These are phyloP conservation scores for Saturnispora zaruensis DNA, from an alignment of 805 yeast species.

Conservation along the genomic window DNA sequence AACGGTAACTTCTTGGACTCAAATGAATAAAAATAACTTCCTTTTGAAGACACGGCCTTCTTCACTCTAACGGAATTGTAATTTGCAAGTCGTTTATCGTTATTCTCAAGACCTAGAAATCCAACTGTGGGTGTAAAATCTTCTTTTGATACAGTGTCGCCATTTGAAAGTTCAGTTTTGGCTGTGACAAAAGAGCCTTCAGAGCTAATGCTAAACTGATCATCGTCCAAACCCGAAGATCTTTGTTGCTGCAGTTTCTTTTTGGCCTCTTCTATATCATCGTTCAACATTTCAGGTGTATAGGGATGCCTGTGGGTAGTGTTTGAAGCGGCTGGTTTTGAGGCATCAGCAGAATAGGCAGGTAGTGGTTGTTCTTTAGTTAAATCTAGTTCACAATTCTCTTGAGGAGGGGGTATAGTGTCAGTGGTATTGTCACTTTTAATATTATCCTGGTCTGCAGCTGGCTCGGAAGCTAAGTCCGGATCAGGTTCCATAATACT, in stretches of 20 bases:
- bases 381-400: not conserved
- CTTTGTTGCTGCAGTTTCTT: not conserved
- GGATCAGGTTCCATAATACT: not conserved
- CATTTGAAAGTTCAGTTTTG: not conserved
- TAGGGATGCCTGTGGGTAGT: not conserved
- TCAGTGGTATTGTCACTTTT: not conserved
- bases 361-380: not conserved
- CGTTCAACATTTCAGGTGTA: conserved; percentile 3
- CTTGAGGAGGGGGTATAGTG: not conserved
- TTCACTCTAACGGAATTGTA: conserved; percentile 4
- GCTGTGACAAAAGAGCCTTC: conserved; percentile 22
- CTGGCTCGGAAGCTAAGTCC: not conserved
- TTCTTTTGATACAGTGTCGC: not conserved
- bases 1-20: conserved; percentile 8
- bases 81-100: not conserved
- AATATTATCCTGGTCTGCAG: not conserved
- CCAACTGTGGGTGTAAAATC: not conserved
- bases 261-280: conserved; percentile 4
- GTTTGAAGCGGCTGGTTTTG: not conserved
- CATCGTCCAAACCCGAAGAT: not conserved
- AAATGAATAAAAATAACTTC: conserved; percentile 8
- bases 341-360: not conserved
- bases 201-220: conserved; percentile 7
- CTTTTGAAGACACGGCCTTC: conserved; percentile 3
- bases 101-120: not conserved